These are phyloP conservation scores for Sporothrix brunneoviolacea DNA, from an alignment of 2,329 filamentous ascomycete genomes.

Conservation along the genomic window DNA sequence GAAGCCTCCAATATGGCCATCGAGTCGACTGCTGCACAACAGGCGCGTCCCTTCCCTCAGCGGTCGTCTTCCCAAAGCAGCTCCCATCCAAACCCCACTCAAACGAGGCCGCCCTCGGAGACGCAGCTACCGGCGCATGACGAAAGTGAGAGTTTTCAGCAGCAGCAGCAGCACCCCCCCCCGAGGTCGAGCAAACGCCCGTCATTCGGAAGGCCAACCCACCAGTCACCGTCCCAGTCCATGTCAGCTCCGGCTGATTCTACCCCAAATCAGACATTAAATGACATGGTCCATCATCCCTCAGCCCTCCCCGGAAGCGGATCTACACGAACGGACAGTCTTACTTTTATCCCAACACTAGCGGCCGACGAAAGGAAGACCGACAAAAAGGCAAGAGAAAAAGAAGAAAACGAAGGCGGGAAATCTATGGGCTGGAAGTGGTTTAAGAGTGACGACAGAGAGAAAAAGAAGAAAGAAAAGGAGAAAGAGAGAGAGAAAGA, in stretches of 20 bases:
- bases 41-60: conserved; percentile 39
- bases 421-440: conserved; percentile 80
- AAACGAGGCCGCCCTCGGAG: background rate
- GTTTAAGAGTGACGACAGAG: conserved; percentile 72
- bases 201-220: conserved; percentile 8
- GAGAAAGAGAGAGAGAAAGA: conserved; percentile 47
- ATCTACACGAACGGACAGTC: conserved; percentile 62
- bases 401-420: conserved; percentile 54
- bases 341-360: conserved; percentile 75
- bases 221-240: conserved; percentile 14
- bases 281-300: conserved; percentile 59
- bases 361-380: conserved; percentile 61
- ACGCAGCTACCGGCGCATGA: conserved; percentile 22
- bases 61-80: conserved; percentile 48
- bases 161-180: conserved; percentile 19
- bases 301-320: conserved; percentile 64
- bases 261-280: conserved; percentile 41
- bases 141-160: conserved; percentile 18
- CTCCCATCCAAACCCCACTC: conserved; percentile 37
- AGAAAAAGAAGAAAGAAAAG: conserved; percentile 62
- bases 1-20: background rate
- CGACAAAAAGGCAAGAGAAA: conserved; percentile 70
- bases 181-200: conserved; percentile 27
- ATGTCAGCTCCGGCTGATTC: background rate
- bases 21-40: conserved; percentile 11